These are phyloP conservation scores for Pugionium cornutum DNA, from an alignment of 345 rosid species.

Conservation along the genomic window DNA sequence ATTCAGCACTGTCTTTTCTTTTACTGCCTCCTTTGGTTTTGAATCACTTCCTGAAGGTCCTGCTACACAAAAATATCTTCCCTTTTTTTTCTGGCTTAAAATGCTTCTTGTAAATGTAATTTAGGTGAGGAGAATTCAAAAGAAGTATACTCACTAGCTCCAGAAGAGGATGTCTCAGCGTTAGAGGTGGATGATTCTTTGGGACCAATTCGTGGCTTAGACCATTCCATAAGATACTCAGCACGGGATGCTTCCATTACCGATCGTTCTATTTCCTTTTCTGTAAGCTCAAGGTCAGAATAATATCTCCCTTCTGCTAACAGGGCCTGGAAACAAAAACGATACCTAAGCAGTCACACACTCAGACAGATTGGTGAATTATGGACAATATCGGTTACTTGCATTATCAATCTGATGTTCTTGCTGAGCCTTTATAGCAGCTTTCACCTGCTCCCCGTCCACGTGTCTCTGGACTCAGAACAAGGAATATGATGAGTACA, in stretches of 20 bases:
- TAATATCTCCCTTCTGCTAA: constrained; percentile 74
- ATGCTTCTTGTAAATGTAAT: constrained; percentile 5
- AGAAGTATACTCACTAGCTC: constrained; percentile 68
- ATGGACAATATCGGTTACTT: constrained; percentile 36
- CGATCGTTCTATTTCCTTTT: constrained; percentile 88
- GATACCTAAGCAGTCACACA: constrained; percentile 6
- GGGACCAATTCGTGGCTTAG: constrained; percentile 57
- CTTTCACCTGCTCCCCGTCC: constrained; percentile 92
- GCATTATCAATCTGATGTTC: constrained; percentile 94
- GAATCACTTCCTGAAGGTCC: constrained; percentile 71
- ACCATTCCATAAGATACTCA: constrained; percentile 81
- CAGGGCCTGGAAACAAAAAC: constrained; percentile 66
- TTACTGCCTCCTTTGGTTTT: constrained; percentile 42
- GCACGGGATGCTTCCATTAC: constrained; percentile 99
- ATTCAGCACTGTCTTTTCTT: constrained; percentile 48
- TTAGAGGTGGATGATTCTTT: constrained; percentile 75
- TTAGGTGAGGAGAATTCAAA: constrained; percentile 19
- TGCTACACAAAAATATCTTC: constrained; percentile 34
- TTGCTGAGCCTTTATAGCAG: constrained; percentile 98
- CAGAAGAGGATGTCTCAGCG: constrained; percentile 96
- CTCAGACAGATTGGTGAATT: constrained; percentile 2
- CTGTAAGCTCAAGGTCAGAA: constrained; percentile 96
- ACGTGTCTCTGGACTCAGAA: constrained; percentile 66
- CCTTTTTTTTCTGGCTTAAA: not conserved
- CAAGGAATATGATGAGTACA: constrained; percentile 14